phyloP scores from a whole-genome alignment of 192 early-diverging fungal genomes.

The Entomortierella beljakovae region DNA sequence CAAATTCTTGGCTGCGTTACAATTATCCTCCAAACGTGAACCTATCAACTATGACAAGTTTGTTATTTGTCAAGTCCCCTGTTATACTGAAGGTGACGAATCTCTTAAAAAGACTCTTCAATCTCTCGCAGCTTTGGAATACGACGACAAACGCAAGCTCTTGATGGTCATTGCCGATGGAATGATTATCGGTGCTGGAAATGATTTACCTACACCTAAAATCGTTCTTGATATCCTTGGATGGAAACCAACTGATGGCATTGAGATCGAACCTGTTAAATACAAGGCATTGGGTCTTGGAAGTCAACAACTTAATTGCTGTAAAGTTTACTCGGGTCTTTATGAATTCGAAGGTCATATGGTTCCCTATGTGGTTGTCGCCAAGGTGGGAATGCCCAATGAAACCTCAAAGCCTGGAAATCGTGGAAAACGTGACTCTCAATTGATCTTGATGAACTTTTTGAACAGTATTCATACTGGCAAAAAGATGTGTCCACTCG shows the following conservation, averaged over 20 bases:
- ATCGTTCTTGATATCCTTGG: slow-evolving; percentile 86
- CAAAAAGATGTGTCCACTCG: slow-evolving; percentile 80
- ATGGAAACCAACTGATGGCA: slow-evolving; percentile 57
- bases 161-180: slow-evolving; percentile 84
- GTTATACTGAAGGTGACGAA: slow-evolving; percentile 87
- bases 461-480: slow-evolving; percentile 84
- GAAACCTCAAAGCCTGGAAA: slow-evolving; percentile 84
- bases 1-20: slow-evolving; percentile 83
- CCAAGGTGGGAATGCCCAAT: slow-evolving; percentile 80
- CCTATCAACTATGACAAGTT: slow-evolving; percentile 82
- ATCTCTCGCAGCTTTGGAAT: slow-evolving; percentile 74
- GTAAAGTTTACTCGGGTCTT: slow-evolving; percentile 84
- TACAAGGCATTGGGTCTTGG: slow-evolving; percentile 86
- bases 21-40: slow-evolving; percentile 70
- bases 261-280: slow-evolving; percentile 70
- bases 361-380: slow-evolving; percentile 84
- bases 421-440: slow-evolving; percentile 89
- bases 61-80: slow-evolving; percentile 84
- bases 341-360: slow-evolving; percentile 80
- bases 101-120: slow-evolving; percentile 81
- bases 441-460: slow-evolving; percentile 88
- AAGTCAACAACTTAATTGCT: slow-evolving; percentile 82
- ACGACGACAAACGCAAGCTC: slow-evolving; percentile 87
- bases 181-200: slow-evolving; percentile 85
- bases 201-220: slow-evolving; percentile 84